Evolutionary conservation across 805 yeast genomes (phyloP).

Genomic region (fission yeast (Schizosaccharomyces pombe)): DNA sequence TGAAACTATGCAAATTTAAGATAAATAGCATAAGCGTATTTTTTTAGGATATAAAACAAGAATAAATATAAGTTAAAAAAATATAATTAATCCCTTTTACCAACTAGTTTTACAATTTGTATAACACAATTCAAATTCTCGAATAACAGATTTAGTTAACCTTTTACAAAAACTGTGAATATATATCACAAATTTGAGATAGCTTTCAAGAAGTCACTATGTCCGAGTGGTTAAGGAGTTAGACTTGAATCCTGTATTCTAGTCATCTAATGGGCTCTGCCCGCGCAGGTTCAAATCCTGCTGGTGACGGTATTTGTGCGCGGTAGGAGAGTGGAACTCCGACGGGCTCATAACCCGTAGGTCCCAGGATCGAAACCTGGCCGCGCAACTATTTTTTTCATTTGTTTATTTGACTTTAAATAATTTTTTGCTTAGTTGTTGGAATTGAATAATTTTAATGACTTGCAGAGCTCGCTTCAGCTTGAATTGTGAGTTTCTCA

Average conservation of each 20-base stretch:
- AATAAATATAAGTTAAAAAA: too few relatives aligned
- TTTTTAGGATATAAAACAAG: too few relatives aligned
- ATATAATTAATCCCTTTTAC: too few relatives aligned
- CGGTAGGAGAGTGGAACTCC: conserved; percentile 2
- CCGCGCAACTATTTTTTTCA: not conserved
- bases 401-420: not conserved
- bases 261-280: not conserved
- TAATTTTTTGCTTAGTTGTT: too few relatives aligned
- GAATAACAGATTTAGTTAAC: not conserved
- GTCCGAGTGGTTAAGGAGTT: conserved; percentile 2
- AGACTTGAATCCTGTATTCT: not conserved
- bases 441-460: too few relatives aligned
- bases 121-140: too few relatives aligned
- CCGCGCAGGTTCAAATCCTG: conserved; percentile 1
- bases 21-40: too few relatives aligned
- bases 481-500: too few relatives aligned
- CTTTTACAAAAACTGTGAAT: not conserved
- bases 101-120: too few relatives aligned
- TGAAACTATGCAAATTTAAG: too few relatives aligned
- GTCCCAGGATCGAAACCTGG: conserved; percentile 2
- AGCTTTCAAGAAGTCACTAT: not conserved
- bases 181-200: not conserved
- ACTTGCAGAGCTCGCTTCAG: too few relatives aligned
- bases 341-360: conserved; percentile 2
- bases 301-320: not conserved